Conservation (phyloP, 768 basidiomycete species). For the Dendrothele bispora region DNA sequence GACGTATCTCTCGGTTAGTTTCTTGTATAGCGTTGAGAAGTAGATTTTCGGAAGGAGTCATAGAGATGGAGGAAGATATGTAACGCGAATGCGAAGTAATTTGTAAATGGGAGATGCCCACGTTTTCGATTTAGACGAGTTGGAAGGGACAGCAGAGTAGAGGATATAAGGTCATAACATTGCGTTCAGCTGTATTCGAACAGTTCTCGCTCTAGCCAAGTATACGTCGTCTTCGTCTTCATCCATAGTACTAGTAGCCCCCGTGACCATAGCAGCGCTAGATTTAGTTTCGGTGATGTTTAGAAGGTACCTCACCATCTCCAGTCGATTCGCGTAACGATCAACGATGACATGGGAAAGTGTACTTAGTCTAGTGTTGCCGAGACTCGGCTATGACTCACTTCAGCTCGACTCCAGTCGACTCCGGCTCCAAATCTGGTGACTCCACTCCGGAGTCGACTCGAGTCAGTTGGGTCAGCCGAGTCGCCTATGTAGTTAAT, state of each 20-base stretch:
- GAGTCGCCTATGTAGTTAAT: no score
- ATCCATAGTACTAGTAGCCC: no score
- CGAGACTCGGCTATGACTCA: no score
- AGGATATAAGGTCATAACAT: conserved; percentile 30
- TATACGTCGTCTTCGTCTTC: no score
- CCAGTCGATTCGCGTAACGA: conserved; percentile 41
- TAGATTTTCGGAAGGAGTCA: conserved; percentile 17
- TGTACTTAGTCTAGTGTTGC: no score
- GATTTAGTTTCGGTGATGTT: conserved; percentile 15
- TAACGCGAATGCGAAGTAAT: conserved; percentile 24
- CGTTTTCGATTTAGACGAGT: background rate
- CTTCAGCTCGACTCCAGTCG: no score
- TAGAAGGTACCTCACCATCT: conserved; percentile 37
- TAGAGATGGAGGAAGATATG: conserved; percentile 6
- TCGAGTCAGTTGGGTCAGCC: no score
- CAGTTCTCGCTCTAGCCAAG: no score
- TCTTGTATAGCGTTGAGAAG: conserved; percentile 15
- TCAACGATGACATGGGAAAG: conserved; percentile 36
- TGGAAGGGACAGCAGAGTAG: conserved; percentile 7
- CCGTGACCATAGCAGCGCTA: no score
- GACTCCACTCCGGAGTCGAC: no score
- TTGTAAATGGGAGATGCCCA: conserved; percentile 32
- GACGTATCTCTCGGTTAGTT: conserved; percentile 21
- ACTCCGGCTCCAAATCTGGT: no score
- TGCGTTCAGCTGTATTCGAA: conserved; percentile 26